Base-by-base conservation (phyloP, 345 rosid species). In the Acer negundo region DNA sequence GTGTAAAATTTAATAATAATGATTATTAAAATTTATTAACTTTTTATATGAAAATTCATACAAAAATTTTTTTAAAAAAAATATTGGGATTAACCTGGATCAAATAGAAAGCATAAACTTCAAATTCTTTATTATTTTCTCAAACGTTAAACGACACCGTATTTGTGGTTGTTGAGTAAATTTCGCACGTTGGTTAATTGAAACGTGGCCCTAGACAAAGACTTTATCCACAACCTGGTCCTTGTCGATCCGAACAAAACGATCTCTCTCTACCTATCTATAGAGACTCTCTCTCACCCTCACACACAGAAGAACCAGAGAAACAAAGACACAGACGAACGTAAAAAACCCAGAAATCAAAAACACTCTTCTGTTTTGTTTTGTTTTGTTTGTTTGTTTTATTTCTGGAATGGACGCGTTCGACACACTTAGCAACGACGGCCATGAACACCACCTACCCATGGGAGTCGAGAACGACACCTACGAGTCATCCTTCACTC, bases 401-500 rank as follows among this genome's bases (percentile, higher is more conserved):
- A 15, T 15, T 51, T 4, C 1, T 7, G 22, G 19, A 15, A 72
- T 78, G 81, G 76, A 72, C 16, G 58, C 77, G 22, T 78, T 72
- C 23, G 73, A 77, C 84, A 64, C 62, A 53, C 61, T 22, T 72
- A 77, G 71, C 86, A 51, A 62, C 53, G 40, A 83, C 23, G 86
- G 75, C 4, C 65, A 56, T 7, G 40, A 66, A 8, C 62, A 64
- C 10, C 8, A 49, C 13, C 5, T 38, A 17, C 22, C 73, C 12
- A n/a, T 55, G 42, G 72, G n/a, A 3, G 26, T 69, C 78, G 56
- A 81, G 35, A 76, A 77, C 22, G 88, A 86, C 17, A 61, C 84
- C 17, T 78, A 77, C 80, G 86, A 80, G 2, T 79, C 87, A 22
- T 69, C 80, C 13, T 73, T 76, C 22, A 72, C 72, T 40, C 77